phyloP scores from a whole-genome alignment of 1,139 yeast species.

The Sugiyamaella neomexicana region DNA sequence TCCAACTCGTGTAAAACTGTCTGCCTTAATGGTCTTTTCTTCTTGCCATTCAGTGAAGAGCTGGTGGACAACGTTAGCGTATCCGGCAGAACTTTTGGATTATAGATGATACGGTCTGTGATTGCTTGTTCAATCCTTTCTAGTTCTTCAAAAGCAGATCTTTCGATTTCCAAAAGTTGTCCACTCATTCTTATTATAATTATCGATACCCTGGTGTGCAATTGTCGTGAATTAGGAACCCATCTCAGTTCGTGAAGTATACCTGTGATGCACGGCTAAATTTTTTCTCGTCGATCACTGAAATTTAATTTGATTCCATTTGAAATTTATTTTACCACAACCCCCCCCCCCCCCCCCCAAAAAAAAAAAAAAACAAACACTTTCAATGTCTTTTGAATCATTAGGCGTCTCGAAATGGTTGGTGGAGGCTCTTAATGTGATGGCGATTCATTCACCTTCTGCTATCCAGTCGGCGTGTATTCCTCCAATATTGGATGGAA shows the following conservation, averaged over 20 bases:
- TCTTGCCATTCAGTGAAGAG: constrained; percentile 40
- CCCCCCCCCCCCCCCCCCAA: no score
- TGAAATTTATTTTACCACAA: constrained; percentile 3
- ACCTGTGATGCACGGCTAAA: constrained; percentile 14
- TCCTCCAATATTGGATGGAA: constrained; percentile 77
- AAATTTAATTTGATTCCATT: not conserved
- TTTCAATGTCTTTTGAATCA: constrained; percentile 49
- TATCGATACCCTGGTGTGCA: no score
- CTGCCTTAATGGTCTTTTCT: constrained; percentile 46
- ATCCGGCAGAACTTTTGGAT: constrained; percentile 50
- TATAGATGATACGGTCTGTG: constrained; percentile 49
- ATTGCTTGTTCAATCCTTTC: constrained; percentile 59
- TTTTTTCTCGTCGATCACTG: constrained; percentile 11
- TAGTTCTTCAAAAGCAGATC: constrained; percentile 48
- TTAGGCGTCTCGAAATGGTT: constrained; percentile 88
- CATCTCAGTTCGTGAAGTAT: no score
- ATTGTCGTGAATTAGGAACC: no score
- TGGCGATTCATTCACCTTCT: constrained; percentile 83
- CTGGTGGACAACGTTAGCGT: constrained; percentile 27
- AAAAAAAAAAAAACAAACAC: no score
- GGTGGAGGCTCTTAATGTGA: constrained; percentile 70
- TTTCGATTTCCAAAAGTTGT: constrained; percentile 17
- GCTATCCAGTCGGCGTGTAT: constrained; percentile 86
- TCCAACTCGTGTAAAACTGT: constrained; percentile 69
- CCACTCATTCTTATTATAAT: no score